phyloP scores from a whole-genome alignment of 1,284 basidiomycete genomes.

The Puccinia novopanici region DNA sequence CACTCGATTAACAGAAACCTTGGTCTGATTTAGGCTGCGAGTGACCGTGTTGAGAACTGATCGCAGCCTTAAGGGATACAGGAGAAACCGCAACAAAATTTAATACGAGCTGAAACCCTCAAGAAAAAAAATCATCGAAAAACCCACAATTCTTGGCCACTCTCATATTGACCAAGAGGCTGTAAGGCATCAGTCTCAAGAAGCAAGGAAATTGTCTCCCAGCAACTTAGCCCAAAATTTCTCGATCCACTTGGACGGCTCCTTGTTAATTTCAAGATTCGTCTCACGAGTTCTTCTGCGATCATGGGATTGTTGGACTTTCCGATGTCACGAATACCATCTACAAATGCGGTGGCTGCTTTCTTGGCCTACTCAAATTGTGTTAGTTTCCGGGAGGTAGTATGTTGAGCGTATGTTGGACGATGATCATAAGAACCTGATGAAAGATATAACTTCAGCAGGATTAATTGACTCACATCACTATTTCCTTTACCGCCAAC shows the following conservation, averaged over 20 bases:
- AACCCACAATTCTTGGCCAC: conserved; percentile 3
- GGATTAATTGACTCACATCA: too few species aligned
- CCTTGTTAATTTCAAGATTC: conserved; percentile 9
- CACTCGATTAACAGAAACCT: conserved; percentile 32
- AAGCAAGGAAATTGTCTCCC: conserved; percentile 29
- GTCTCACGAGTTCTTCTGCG: not conserved
- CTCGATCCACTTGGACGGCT: conserved; percentile 17
- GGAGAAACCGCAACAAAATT: not conserved
- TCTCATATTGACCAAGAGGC: conserved; percentile 8
- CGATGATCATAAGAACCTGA: not conserved
- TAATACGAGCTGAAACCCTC: not conserved
- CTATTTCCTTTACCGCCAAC: too few species aligned
- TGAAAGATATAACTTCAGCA: too few species aligned
- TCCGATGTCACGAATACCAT: conserved; percentile 17
- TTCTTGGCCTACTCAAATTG: conserved; percentile 6
- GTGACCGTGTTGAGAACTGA: conserved; percentile 24
- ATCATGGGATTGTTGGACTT: conserved; percentile 4
- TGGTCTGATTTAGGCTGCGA: conserved; percentile 25
- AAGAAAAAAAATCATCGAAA: not conserved
- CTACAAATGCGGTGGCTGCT: conserved; percentile 9
- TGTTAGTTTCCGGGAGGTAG: not conserved
- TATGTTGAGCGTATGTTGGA: not conserved
- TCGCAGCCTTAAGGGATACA: conserved; percentile 15
- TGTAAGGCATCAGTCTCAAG: conserved; percentile 28
- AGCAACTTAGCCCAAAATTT: conserved; percentile 24